These are phyloP conservation scores for Cyclanthera cordifolia DNA, from an alignment of 306 rosid species.

Conservation along the genomic window DNA sequence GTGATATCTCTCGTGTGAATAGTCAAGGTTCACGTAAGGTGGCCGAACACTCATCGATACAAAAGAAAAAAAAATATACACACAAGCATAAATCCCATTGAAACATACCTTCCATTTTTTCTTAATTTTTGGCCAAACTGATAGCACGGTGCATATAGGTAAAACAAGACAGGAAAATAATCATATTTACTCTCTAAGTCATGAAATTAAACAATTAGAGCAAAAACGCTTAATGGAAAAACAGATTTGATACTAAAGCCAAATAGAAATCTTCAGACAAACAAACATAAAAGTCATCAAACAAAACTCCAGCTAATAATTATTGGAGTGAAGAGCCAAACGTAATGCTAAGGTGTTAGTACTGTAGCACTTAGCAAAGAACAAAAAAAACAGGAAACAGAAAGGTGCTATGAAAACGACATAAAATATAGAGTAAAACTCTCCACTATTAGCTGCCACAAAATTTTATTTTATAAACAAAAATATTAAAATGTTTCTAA, in stretches of 20 bases:
- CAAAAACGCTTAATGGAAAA: neutral
- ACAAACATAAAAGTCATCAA: neutral
- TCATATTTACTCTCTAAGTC: neutral
- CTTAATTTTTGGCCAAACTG: neutral
- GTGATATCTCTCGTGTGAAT: too few species aligned
- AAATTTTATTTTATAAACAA: too few species aligned
- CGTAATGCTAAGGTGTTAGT: neutral
- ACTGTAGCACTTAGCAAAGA: neutral
- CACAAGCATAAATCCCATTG: neutral
- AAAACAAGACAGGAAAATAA: neutral
- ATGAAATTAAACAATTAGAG: neutral
- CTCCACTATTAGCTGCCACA: too few species aligned
- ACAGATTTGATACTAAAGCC: neutral
- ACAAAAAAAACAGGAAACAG: neutral
- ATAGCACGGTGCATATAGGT: neutral
- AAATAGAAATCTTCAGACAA: conserved; percentile 1
- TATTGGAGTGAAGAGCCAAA: neutral
- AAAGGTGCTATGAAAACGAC: neutral
- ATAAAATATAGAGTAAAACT: too few species aligned
- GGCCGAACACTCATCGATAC: too few species aligned
- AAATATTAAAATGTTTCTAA: too few species aligned
- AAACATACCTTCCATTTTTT: neutral
- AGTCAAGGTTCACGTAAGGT: too few species aligned
- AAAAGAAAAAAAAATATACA: too few species aligned
- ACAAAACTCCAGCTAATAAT: neutral